phyloP scores from a whole-genome alignment of 2,329 filamentous ascomycete genomes.

The Epichloe brachyelytri region DNA sequence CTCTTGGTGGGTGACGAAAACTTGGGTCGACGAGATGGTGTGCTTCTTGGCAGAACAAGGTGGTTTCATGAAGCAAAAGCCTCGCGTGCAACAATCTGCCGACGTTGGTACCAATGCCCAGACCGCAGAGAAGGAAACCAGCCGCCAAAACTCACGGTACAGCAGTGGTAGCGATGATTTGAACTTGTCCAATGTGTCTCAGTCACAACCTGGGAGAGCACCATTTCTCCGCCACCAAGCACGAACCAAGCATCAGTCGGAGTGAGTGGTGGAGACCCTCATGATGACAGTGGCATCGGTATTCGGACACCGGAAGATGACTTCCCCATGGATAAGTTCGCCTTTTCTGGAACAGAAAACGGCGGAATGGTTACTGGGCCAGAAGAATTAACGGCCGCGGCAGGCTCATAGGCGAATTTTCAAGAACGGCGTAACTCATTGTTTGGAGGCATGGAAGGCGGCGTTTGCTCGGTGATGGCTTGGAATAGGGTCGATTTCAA shows the following conservation, averaged over 20 bases:
- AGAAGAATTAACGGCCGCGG: conserved; percentile 17
- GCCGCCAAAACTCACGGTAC: conserved; percentile 24
- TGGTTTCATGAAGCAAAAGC: conserved; percentile 61
- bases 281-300: conserved; percentile 66
- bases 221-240: conserved; percentile 33
- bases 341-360: conserved; percentile 26
- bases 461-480: conserved; percentile 7
- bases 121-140: conserved; percentile 22
- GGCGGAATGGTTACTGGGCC: conserved; percentile 20
- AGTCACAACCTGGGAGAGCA: conserved; percentile 35
- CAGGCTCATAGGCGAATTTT: conserved; percentile 4
- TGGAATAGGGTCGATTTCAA: conserved; percentile 5
- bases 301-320: conserved; percentile 56
- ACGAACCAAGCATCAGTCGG: conserved; percentile 27
- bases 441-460: conserved; percentile 1
- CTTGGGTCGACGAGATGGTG: conserved; percentile 91
- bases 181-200: conserved; percentile 29
- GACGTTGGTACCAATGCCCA: conserved; percentile 21
- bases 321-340: conserved; percentile 47
- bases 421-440: background rate
- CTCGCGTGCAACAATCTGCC: conserved; percentile 18
- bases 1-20: conserved; percentile 93
- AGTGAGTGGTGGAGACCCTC: conserved; percentile 30
- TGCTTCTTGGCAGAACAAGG: conserved; percentile 81
- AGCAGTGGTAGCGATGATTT: conserved; percentile 34